A percentile compares a stretch with the other conserved stretches of the same genome.
Conservation (phyloP, 345 rosid species). For the Angophora floribunda region DNA sequence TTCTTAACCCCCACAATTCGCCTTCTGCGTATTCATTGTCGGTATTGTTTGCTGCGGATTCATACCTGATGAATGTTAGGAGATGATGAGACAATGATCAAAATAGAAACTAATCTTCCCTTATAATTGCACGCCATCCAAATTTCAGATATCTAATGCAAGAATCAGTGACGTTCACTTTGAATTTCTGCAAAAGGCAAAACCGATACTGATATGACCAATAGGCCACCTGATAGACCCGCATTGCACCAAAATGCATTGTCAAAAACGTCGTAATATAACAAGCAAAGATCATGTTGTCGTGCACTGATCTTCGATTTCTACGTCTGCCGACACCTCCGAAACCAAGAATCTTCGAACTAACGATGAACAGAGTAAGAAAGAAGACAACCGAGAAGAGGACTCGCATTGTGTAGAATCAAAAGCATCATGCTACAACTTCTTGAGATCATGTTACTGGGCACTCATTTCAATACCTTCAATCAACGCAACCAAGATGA, state of each 20-base stretch:
- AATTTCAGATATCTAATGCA: neutral
- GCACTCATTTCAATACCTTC: neutral
- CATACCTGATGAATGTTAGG: conserved; percentile 39
- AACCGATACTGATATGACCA: neutral
- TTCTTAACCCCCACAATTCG: conserved; percentile 58
- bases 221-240: neutral
- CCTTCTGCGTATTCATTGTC: conserved; percentile 82
- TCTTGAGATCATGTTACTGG: neutral
- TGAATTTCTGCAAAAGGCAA: neutral
- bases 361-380: neutral
- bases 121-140: neutral
- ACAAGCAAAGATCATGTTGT: neutral
- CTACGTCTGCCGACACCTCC: neutral
- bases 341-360: neutral
- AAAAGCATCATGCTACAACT: neutral
- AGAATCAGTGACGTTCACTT: neutral
- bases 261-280: neutral
- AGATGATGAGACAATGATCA: neutral
- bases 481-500: too few species aligned
- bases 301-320: neutral
- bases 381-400: neutral
- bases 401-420: neutral
- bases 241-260: neutral
- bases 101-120: neutral
- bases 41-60: conserved; percentile 72